Conservation (phyloP, 2,329 filamentous ascomycete genomes). For the Malbranchea cinnamomea region DNA sequence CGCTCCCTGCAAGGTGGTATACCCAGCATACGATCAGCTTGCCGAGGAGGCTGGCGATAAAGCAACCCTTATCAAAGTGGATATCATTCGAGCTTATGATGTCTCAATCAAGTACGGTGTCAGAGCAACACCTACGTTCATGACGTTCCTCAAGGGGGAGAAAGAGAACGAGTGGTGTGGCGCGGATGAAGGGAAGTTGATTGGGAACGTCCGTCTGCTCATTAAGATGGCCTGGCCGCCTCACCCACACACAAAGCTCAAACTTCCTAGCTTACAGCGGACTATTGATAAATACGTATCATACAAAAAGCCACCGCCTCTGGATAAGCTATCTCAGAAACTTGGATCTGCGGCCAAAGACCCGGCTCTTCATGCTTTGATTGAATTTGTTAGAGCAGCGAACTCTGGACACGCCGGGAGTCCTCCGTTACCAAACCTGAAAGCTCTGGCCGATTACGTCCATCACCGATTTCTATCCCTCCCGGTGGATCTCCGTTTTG, state of each 20-base stretch:
- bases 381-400: slow-evolving; percentile 54
- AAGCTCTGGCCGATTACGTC: slow-evolving; percentile 48
- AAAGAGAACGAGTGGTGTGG: slow-evolving; percentile 71
- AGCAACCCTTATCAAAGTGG: slow-evolving; percentile 66
- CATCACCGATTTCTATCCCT: slow-evolving; percentile 40
- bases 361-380: slow-evolving; percentile 47
- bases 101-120: slow-evolving; percentile 53
- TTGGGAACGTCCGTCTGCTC: slow-evolving; percentile 57
- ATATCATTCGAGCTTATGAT: slow-evolving; percentile 52
- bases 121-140: slow-evolving; percentile 71
- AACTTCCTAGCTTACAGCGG: slow-evolving; percentile 54
- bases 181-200: slow-evolving; percentile 52
- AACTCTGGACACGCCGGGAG: slow-evolving; percentile 44
- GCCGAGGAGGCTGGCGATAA: slow-evolving; percentile 56
- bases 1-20: slow-evolving; percentile 66
- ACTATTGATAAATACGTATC: slow-evolving; percentile 52
- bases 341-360: slow-evolving; percentile 50
- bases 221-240: slow-evolving; percentile 58
- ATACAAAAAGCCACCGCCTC: slow-evolving; percentile 64
- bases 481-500: slow-evolving; percentile 54
- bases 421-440: slow-evolving; percentile 55
- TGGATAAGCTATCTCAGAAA: slow-evolving; percentile 68
- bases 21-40: slow-evolving; percentile 67
- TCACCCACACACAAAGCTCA: slow-evolving; percentile 60
- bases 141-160: slow-evolving; percentile 64